Evolutionary conservation across 306 rosid species (phyloP).

Genomic region (Alnus glutinosa): DNA sequence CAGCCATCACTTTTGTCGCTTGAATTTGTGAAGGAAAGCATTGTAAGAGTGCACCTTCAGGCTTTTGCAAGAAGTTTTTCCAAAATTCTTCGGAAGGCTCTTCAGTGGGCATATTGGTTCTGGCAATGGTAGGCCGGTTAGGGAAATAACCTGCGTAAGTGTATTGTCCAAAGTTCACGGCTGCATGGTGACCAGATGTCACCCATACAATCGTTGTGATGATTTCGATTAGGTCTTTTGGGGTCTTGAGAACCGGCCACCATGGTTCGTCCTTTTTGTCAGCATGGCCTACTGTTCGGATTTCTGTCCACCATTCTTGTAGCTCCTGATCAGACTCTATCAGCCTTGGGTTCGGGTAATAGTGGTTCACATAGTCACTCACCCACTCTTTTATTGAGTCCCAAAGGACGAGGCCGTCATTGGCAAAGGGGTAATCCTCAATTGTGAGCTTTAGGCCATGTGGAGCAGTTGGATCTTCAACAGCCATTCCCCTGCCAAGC

Average conservation of each 20-base stretch:
- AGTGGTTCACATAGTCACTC: constrained; percentile 37
- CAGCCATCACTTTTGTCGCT: constrained; percentile 39
- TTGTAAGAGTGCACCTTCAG: constrained; percentile 32
- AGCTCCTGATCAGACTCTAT: constrained; percentile 44
- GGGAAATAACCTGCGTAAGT: constrained; percentile 49
- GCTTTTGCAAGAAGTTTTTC: constrained; percentile 33
- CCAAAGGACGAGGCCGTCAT: constrained; percentile 53
- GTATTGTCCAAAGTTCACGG: constrained; percentile 69
- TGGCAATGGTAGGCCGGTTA: constrained; percentile 39
- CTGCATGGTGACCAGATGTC: constrained; percentile 55
- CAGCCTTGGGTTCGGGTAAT: not conserved
- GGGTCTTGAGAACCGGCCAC: constrained; percentile 49
- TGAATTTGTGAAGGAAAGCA: constrained; percentile 48
- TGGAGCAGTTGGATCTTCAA: constrained; percentile 37
- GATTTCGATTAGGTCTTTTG: constrained; percentile 31
- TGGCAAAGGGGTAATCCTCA: constrained; percentile 56
- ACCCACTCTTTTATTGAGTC: constrained; percentile 42
- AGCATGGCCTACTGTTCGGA: constrained; percentile 37
- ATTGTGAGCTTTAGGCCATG: constrained; percentile 46
- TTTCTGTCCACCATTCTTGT: constrained; percentile 83
- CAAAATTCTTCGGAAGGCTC: constrained; percentile 32
- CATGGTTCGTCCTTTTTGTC: constrained; percentile 59
- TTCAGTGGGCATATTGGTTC: constrained; percentile 41
- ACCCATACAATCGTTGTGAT: constrained; percentile 45
- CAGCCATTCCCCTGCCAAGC: constrained; percentile 53